These are phyloP conservation scores for Xylaria arbuscula DNA, from an alignment of 2,329 filamentous ascomycete genomes.

Conservation along the genomic window DNA sequence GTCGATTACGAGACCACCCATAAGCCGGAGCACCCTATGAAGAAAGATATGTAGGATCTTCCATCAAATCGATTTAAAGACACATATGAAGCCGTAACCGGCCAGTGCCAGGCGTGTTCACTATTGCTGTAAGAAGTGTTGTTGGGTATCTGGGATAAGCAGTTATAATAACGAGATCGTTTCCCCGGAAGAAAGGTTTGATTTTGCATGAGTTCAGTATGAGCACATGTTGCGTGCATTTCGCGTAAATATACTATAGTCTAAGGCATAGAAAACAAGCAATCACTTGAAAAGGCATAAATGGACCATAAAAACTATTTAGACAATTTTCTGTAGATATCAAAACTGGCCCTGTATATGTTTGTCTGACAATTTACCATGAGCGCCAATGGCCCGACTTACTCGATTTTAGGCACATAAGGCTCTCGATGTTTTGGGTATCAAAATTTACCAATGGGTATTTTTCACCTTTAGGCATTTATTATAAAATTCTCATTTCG, in stretches of 20 bases:
- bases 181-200: background rate
- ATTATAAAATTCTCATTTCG: background rate
- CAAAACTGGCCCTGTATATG: background rate
- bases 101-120: background rate
- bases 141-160: background rate
- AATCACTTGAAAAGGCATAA: background rate
- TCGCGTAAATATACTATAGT: background rate
- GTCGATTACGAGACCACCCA: constrained; percentile 98
- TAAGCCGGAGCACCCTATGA: constrained; percentile 81
- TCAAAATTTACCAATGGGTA: background rate
- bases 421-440: background rate
- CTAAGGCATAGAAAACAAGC: background rate
- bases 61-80: background rate
- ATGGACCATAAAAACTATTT: background rate
- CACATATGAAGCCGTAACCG: background rate
- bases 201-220: background rate
- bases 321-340: background rate
- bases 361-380: background rate
- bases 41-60: constrained; percentile 66
- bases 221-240: background rate
- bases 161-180: background rate
- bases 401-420: background rate
- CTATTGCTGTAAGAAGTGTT: background rate
- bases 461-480: background rate
- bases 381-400: background rate